phyloP scores from a whole-genome alignment of 202 grass and related monocot genomes.

The Brachypodium distachyon region DNA sequence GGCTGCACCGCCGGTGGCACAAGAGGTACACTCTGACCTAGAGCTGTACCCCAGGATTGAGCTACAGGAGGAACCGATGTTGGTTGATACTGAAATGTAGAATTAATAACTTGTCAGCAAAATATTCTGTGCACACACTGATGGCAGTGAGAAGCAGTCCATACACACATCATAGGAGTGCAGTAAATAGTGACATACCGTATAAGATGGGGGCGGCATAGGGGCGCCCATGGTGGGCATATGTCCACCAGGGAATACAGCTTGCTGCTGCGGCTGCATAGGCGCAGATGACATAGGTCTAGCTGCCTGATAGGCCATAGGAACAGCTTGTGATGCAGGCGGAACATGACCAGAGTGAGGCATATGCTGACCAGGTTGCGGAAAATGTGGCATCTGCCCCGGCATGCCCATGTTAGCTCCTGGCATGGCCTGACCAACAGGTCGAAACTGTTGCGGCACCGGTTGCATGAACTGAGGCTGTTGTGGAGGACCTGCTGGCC shows the following conservation, averaged over 20 bases:
- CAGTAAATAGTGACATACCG: slow-evolving; percentile 30
- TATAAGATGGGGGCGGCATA: slow-evolving; percentile 69
- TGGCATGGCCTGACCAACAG: slow-evolving; percentile 53
- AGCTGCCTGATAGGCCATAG: slow-evolving; percentile 50
- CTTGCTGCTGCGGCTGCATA: slow-evolving; percentile 41
- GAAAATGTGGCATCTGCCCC: slow-evolving; percentile 45
- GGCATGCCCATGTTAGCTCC: slow-evolving; percentile 50
- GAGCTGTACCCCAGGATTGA: slow-evolving; percentile 62
- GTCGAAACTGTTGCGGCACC: slow-evolving; percentile 53
- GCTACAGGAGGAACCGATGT: slow-evolving; percentile 33
- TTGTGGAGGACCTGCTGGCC: slow-evolving; percentile 50
- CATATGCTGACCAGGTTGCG: slow-evolving; percentile 43
- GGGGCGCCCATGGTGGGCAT: slow-evolving; percentile 43
- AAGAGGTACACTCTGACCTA: slow-evolving; percentile 33
- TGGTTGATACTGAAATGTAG: slow-evolving; percentile 55
- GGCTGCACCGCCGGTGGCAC: slow-evolving; percentile 39
- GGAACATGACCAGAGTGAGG: slow-evolving; percentile 49
- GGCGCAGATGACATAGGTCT: slow-evolving; percentile 58
- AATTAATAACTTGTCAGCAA: slow-evolving; percentile 25
- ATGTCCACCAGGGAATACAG: slow-evolving; percentile 37
- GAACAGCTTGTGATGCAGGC: slow-evolving; percentile 58
- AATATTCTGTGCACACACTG: not conserved
- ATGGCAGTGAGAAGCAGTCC: slow-evolving; percentile 15
- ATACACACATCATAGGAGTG: not conserved
- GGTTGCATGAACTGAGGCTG: slow-evolving; percentile 66